Evolutionary conservation across 805 yeast species (phyloP), one percentile per base, ranked within the genome.

Genomic region (Alloascoidea hylecoeti): DNA sequence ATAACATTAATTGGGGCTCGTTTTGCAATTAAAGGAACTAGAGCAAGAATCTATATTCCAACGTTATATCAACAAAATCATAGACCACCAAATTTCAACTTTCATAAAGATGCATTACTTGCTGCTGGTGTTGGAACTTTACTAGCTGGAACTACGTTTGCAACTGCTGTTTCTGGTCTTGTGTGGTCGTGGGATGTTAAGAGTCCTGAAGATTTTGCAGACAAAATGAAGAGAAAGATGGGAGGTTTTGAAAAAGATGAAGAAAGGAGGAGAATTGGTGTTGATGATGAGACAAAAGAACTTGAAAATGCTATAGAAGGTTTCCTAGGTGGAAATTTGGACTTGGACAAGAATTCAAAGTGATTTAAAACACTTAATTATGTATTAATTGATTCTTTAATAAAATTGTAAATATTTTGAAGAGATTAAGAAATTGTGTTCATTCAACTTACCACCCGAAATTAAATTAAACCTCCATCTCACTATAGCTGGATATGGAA

Each of bases 161-260:
- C 83, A 1, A 82, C 83, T 84, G 57, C 72, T 3, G 61, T 76
- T 2, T 9, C 30, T 9, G 30, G 30, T 9, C 70, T 82, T 32
- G 94, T 94, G 2, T 64, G 75, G 2, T 76, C 84, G 49, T 86
- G 95, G 95, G 94, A 85, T 50, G 78, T 85, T 6, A 70, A 82
- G 4, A 64, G 61, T 18, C 63, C 78, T 35, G 62, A 66, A 40
- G 95, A 85, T 51, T 82, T 85, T 53, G 78, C 88, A 2, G 63
- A 63, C 60, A 68, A 68, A 50, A 71, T 82, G 75, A 78, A 75
- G 54, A 54, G 62, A 5, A 49, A 61, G 38, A 57, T 81, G 48
- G 92, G 94, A 33, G 94, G 92, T 6, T 74, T 72, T 37, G 71
- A 71, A n/a, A 39, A 35, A 9, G 47, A 47, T 18, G 18, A 37